Percentiles rank a stretch among this genome's conserved stretches.
These are phyloP conservation scores for Aphanomyces euteiches DNA, from an alignment of 352 stramenopile genomes.

Conservation along the genomic window DNA sequence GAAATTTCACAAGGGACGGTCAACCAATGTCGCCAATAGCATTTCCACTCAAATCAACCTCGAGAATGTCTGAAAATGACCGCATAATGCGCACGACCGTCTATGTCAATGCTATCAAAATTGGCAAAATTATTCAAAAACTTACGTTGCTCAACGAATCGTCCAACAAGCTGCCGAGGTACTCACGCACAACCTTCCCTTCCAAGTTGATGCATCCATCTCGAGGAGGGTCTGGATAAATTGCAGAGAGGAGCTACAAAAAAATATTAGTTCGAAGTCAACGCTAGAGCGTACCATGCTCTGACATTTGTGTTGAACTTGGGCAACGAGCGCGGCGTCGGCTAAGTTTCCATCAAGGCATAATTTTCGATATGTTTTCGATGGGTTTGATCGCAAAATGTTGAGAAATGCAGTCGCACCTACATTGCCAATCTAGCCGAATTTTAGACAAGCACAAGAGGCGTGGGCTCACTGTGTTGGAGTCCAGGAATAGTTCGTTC, in stretches of 20 bases:
- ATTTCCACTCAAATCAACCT: slow-evolving; percentile 58
- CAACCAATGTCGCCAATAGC: slow-evolving; percentile 41
- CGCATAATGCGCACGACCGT: slow-evolving; percentile 32
- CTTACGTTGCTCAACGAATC: slow-evolving; percentile 33
- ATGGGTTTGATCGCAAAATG: slow-evolving; percentile 33
- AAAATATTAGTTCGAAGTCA: background rate
- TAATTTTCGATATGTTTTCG: slow-evolving; percentile 9
- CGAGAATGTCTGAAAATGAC: slow-evolving; percentile 35
- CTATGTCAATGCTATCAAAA: slow-evolving; percentile 5
- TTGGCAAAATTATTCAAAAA: too few species aligned
- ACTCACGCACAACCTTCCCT: slow-evolving; percentile 33
- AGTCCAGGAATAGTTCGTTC: slow-evolving; percentile 46
- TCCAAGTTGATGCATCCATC: slow-evolving; percentile 16
- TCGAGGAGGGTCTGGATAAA: slow-evolving; percentile 50
- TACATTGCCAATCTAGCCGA: slow-evolving; percentile 38
- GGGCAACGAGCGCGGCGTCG: background rate
- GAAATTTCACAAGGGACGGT: background rate
- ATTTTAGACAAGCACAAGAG: too few species aligned
- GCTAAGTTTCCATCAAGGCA: slow-evolving; percentile 21
- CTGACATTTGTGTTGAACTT: slow-evolving; percentile 32
- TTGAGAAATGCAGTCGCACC: slow-evolving; percentile 43
- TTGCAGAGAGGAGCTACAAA: slow-evolving; percentile 38
- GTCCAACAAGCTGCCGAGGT: slow-evolving; percentile 33
- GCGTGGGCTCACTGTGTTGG: slow-evolving; percentile 33
- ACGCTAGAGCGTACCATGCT: slow-evolving; percentile 20